Base-by-base conservation (phyloP, 306 rosid species). In the Trifolium fragiferum region DNA sequence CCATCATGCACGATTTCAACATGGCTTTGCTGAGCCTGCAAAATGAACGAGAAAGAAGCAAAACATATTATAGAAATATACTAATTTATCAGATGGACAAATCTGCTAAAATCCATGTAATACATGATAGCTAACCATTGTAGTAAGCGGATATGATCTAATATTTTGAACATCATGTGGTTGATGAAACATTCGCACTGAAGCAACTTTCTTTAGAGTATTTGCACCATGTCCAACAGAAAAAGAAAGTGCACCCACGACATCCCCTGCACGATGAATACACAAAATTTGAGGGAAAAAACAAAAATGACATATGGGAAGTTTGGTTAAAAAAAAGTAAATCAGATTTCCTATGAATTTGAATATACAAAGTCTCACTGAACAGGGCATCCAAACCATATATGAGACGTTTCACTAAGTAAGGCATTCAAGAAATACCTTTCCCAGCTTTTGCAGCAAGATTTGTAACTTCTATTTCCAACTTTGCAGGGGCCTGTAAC, bases 401-500 rank as follows among this genome's bases (percentile, higher is more conserved):
- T 13, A 60, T 2, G 61, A 21, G 61, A 21, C 32, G 30, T 73
- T 41, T 54, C 38, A 15, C 77, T 63, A 63, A 71, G 47, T 46
- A 73, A 64, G 35, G 66, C 66, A 68, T 53, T 15, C 54, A 58
- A 71, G 27, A 81, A 72, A 44, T 79, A 90, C 99, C 99, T 87
- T 94, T 94, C 62, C 99, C 99, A 58, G 99, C 97, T 85, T 90
- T 94, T 27, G 99, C 99, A 7, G 92, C 89, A 40, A 94, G 96
- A 82, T 94, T 94, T 72, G 99, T 92, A 75, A 94, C 90, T 84
- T 94, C 99, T 72, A 94, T 88, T 83, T 94, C 99, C 89, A 94
- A 76, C 83, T 88, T 92, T 38, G 99, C 96, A 27, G 89, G 87
- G 53, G 82, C 96, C 99, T 94, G 86, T 80, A 81, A 74, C 70